Base-by-base conservation (phyloP, 1,284 basidiomycete genomes). In the Amylostereum areolatum region DNA sequence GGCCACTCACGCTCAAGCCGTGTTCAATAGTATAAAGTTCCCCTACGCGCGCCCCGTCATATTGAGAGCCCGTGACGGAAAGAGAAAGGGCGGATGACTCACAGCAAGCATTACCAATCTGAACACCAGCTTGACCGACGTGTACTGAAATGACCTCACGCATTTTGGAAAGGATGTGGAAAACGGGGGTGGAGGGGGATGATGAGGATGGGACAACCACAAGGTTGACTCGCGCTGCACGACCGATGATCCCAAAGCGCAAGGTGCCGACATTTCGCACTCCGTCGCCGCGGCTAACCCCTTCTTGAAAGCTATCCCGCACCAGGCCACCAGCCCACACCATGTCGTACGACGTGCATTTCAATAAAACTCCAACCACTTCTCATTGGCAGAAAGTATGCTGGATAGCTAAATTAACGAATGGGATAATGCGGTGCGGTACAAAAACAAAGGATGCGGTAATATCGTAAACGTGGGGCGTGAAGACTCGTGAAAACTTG, bases 11-110 rank as follows among this genome's bases (percentile, higher is more conserved):
- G 69, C 85, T 92, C 57, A 99, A 77, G 59, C 95, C 95, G 70
- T 99, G 97, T 70, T 99, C 96, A 64, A 95, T 82, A 59, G 93
- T 96, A 77, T 99, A 99, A 57, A 99, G 83, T 72, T 97, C 95
- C 96, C 95, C 88, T 90, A 63, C 50, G 53, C 18, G 52, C 33
- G n/a, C n/a, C 31, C 25, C 30, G 36, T 37, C 42, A 43, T 39
- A n/a, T 39, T 51, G 24, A 54, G 46, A 43, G 6, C 39, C 36
- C 11, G 46, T 33, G 24, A 9, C 18, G 9, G 47, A 34, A 39
- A 31, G 45, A 49, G 45, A 46, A 49, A 30, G 47, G 39, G 31
- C n/a, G 45, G 49, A 52, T 51, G 24, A 72, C 81, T 76, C 61
- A 89, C 86, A 94, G 75, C 92, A 95, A 58, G 92, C 91, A 70